Base-by-base conservation (phyloP, 192 early-diverging fungal genomes). In the Coemansia biformis region DNA sequence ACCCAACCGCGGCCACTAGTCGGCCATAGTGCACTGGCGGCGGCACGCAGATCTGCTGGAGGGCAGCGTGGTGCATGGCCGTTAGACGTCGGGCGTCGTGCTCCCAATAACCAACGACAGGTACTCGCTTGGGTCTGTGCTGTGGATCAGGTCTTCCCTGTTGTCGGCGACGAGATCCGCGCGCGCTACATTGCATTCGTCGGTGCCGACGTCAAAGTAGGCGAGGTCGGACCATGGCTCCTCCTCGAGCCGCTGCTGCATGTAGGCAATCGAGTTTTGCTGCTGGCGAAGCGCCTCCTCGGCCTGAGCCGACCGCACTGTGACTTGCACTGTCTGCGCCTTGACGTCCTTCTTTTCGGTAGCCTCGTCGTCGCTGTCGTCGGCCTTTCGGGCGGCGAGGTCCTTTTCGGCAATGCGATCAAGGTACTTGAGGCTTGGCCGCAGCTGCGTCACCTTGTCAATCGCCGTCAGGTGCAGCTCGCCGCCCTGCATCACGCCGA, bases 391-490 rank as follows among this genome's bases (percentile, higher is more conserved):
- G 5, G 84, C 82, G 19, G 79, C 82, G 41, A 28, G 46, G 24
- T 60, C 72, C 54, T 92, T 95, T 37, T 92, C 89, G 23, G 82
- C 80, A 57, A 93, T 90, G 57, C 87, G 84, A 53, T 96, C 92
- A 21, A 95, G 67, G 61, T 98, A 95, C 46, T 83, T 84, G 31
- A 98, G 81, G 17, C 82, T 86, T 9, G 95, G 92, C 1, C 89
- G 84, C 49, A 98, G 64, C 63, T 96, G 93, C 10, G 92, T 74
- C 4, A 82, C 57, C 26, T 83, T 75, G 9, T 63, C 48, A 26
- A 98, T 62, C 2, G 87, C 85, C 5, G 90, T 90, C 46, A 98
- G 47, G 55, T 98, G 95, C 48, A 98, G 70, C 45, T 86, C 89
- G 82, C 90, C 83, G 37, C 88, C 70, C 38, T 78, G 75, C 4